Evolutionary conservation across 2,329 filamentous ascomycete genomes (phyloP).

Genomic region (Aspergillus transmontanensis): DNA sequence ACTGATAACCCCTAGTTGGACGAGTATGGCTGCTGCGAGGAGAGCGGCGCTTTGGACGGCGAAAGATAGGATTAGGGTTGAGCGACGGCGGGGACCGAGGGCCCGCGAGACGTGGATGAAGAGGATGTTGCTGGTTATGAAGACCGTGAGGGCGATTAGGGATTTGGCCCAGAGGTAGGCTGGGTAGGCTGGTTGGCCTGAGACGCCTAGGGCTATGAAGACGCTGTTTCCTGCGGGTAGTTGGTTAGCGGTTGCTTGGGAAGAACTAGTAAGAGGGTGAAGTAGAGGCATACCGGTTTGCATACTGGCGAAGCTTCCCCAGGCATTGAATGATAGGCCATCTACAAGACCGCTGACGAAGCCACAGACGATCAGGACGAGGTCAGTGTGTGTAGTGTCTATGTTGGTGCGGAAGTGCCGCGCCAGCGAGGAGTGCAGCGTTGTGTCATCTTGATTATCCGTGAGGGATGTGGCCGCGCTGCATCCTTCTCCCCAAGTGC

Average conservation of each 20-base stretch:
- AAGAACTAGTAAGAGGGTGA: too few relatives aligned
- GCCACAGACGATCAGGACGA: slow-evolving; percentile 38
- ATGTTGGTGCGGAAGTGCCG: slow-evolving; percentile 27
- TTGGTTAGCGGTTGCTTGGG: not conserved
- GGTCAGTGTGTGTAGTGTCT: slow-evolving; percentile 28
- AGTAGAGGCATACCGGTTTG: slow-evolving; percentile 39
- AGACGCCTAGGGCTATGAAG: slow-evolving; percentile 47
- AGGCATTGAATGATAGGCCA: slow-evolving; percentile 45
- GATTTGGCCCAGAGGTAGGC: slow-evolving; percentile 47
- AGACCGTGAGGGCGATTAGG: slow-evolving; percentile 42
- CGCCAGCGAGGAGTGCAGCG: slow-evolving; percentile 16
- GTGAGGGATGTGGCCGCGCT: slow-evolving; percentile 29
- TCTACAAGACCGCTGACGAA: slow-evolving; percentile 45
- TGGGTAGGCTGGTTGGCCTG: slow-evolving; percentile 43
- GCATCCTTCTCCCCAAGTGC: slow-evolving; percentile 24
- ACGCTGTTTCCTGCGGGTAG: slow-evolving; percentile 42
- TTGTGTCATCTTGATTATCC: slow-evolving; percentile 18
- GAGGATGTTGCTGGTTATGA: slow-evolving; percentile 42
- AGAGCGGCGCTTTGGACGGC: slow-evolving; percentile 39
- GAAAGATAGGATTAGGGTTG: slow-evolving; percentile 44
- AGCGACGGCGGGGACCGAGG: slow-evolving; percentile 38
- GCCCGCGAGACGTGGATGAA: slow-evolving; percentile 40
- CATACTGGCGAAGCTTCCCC: slow-evolving; percentile 48
- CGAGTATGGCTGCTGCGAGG: slow-evolving; percentile 37
- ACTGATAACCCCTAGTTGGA: slow-evolving; percentile 36